Percentiles rank a stretch among this genome's conserved stretches.
These are phyloP conservation scores for Pholiota microspora DNA, from an alignment of 768 basidiomycete genomes.

Conservation along the genomic window DNA sequence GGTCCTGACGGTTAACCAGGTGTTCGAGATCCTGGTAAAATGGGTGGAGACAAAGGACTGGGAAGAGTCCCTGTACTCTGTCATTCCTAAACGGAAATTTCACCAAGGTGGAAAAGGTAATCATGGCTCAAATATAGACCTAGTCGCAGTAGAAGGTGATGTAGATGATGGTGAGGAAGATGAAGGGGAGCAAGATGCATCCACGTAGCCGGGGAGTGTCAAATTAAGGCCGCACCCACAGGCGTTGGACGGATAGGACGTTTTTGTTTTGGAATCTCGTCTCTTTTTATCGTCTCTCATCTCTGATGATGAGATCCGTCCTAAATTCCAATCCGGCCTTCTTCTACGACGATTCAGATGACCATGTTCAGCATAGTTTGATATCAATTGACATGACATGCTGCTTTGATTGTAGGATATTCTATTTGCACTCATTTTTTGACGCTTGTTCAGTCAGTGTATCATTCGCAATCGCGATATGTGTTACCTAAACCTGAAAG, in stretches of 20 bases:
- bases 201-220: not conserved
- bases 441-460: not conserved
- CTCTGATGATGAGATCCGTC: conserved; percentile 3
- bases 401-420: conserved; percentile 1
- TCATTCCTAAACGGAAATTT: conserved; percentile 93
- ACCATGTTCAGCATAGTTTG: conserved; percentile 1
- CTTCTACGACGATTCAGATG: conserved; percentile 1
- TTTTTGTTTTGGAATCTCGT: not conserved
- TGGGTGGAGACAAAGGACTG: conserved; percentile 88
- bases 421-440: not conserved
- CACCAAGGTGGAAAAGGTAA: conserved; percentile 39
- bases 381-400: conserved; percentile 8
- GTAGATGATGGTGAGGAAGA: conserved; percentile 9
- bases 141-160: conserved; percentile 18
- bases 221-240: not conserved
- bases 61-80: conserved; percentile 82
- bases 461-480: too few relatives aligned
- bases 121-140: conserved; percentile 18
- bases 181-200: conserved; percentile 1
- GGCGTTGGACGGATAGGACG: not conserved
- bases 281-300: conserved; percentile 1
- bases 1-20: conserved; percentile 96
- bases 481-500: not conserved
- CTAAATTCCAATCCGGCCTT: not conserved
- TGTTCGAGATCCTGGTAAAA: conserved; percentile 86